Conservation (phyloP, 164 flowering plant species). For the Macadamia tetraphylla region DNA sequence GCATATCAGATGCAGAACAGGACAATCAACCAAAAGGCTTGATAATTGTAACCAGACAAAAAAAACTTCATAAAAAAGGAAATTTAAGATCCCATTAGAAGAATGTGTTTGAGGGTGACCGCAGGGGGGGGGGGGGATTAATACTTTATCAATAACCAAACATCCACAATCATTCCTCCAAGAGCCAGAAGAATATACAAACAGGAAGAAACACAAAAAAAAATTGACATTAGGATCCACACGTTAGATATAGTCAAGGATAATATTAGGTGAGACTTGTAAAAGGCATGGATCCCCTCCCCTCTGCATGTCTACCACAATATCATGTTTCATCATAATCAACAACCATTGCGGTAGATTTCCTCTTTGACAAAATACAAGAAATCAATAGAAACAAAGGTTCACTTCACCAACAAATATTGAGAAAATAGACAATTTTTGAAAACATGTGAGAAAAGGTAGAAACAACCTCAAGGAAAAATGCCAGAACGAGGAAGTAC, state of each 20-base stretch:
- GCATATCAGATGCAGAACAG: slow-evolving; percentile 17
- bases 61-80: not conserved
- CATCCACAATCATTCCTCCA: not conserved
- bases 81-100: not conserved
- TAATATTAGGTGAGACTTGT: not conserved
- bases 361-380: not conserved
- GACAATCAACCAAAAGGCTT: not conserved
- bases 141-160: too few relatives aligned
- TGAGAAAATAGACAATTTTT: not conserved
- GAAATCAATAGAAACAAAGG: not conserved
- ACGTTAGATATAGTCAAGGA: not conserved
- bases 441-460: not conserved
- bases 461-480: not conserved
- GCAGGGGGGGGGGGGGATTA: too few relatives aligned
- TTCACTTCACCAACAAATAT: not conserved
- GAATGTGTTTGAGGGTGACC: too few relatives aligned
- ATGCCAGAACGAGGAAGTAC: slow-evolving; percentile 2
- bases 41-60: not conserved
- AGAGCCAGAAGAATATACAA: not conserved
- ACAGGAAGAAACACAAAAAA: not conserved
- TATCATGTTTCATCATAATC: not conserved
- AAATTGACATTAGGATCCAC: too few relatives aligned
- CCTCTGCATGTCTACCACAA: not conserved
- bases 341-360: not conserved
- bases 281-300: not conserved